phyloP scores from a whole-genome alignment of 2,329 filamentous ascomycete genomes.

The Ophiocordyceps sinensis region DNA sequence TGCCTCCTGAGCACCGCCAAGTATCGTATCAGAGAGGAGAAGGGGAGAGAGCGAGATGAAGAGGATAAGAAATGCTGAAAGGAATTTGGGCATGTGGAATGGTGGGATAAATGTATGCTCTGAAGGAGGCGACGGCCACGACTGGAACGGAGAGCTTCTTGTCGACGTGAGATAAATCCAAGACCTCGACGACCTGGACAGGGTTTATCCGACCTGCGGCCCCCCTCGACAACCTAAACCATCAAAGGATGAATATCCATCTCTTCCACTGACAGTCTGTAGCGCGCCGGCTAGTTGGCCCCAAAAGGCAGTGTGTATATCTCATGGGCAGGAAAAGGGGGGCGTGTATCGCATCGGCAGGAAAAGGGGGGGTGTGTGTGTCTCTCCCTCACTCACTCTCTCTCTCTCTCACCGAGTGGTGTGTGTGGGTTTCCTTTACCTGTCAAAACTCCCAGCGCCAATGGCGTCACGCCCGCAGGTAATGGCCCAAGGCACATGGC shows the following conservation, averaged over 20 bases:
- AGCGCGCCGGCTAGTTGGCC: not conserved
- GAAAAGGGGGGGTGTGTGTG: not conserved
- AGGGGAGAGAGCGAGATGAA: constrained; percentile 15
- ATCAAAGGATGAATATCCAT: constrained; percentile 22
- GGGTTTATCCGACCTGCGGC: constrained; percentile 10
- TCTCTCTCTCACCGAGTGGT: not conserved
- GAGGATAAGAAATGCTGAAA: constrained; percentile 27
- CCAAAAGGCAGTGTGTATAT: not conserved
- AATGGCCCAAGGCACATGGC: constrained; percentile 19
- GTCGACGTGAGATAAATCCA: constrained; percentile 23
- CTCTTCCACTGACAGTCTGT: constrained; percentile 4
- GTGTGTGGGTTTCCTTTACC: not conserved
- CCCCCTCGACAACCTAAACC: constrained; percentile 13
- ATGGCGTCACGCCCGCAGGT: constrained; percentile 10
- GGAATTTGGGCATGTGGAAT: constrained; percentile 29
- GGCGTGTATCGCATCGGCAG: not conserved
- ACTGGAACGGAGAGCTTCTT: constrained; percentile 21
- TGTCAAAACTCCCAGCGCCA: constrained; percentile 8
- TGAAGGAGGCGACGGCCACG: constrained; percentile 15
- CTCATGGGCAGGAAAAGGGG: no score
- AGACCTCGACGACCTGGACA: constrained; percentile 15
- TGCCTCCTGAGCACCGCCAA: constrained; percentile 13
- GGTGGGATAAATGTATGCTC: constrained; percentile 26
- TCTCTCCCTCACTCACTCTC: no score
- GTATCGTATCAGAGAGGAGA: constrained; percentile 14